Base-by-base conservation (phyloP, 1,284 basidiomycete genomes). In the Mycena sp. region DNA sequence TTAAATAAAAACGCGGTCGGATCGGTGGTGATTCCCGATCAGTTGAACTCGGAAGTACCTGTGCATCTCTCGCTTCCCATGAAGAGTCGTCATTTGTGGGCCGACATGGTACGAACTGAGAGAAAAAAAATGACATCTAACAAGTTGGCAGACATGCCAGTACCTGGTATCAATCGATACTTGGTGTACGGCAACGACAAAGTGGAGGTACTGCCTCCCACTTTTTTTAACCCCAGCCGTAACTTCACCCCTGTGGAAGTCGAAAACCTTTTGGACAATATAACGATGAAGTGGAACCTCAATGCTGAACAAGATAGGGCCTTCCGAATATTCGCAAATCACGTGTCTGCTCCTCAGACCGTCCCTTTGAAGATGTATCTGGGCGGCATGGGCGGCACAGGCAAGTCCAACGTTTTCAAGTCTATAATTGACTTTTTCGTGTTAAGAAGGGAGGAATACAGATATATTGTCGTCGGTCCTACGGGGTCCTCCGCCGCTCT, bases 351-450 rank as follows among this genome's bases (percentile, higher is more conserved):
- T 13, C 22, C 44, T 14, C 48, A 62, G 14, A 46, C 13, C 0
- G 14, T n/a, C 4, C 62, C 62, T 13, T 22, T 64, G 9, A 46
- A 41, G 52, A 83, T 85, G 81, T 82, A 83, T 69, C 48, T 85
- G 10, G 83, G 80, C 2, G 83, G 83, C 3, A 82, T 84, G 80
- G 83, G 77, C 10, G 81, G 84, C 8, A 83, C 83, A 18, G 83
- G 84, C 3, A 86, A 86, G 75, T 80, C 82, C 9, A 82, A 81
- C 62, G 85, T 86, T 0, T 75, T 86, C 0, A 80, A 82, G 38
- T 81, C 83, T 0, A 25, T 85, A 0, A 77, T 73, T 11, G 0
- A 62, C 1, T 80, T 83, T 10, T 82, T 86, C 71, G 62, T 66
- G 8, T 1, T 14, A 14, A 60, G 73, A 22, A 72, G 77, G 0